Base-by-base conservation (phyloP, 1,284 basidiomycete genomes). In the Fomitopsis betulina region DNA sequence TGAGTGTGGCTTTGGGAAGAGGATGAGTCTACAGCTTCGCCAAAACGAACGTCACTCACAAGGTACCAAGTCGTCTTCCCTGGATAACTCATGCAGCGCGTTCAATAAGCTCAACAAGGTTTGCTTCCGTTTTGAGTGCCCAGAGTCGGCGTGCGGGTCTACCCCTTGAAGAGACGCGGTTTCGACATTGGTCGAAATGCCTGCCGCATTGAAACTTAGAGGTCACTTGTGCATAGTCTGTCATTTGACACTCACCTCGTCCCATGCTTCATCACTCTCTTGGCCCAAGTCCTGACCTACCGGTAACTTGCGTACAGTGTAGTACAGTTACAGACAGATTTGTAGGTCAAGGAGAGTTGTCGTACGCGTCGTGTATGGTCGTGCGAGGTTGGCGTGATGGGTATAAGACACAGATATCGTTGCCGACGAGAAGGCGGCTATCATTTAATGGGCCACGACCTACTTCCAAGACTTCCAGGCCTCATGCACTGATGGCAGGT, bases 21-120 rank as follows among this genome's bases (percentile, higher is more conserved):
- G 17, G 35, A 19, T 10, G 15, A 9, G 19, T 15, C 12, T 15
- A 21, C 3, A n/a, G 5, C 5, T 19, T 35, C 49, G 17, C 32
- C 13, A 32, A 43, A 33, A 52, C 25, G n/a, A 37, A 8, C 74
- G 77, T 58, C 62, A 83, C 84, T 73, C 43, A 67, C 58, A 30
- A 59, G 43, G 27, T 33, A 73, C 76, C n/a, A 76, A 60, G 37
- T 72, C 75, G n/a, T 76, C 78, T 54, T 82, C 80, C 55, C 79
- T 77, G 65, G 79, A 78, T 61, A 91, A 64, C 58, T 89, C 81
- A 62, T 83, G 80, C 60, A 82, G 66, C 38, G 77, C 76, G 62
- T 91, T 86, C 54, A 91, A 78, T 61, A 89, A 70, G 62, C 78
- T 86, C 42, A 87, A 70, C 54, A 89, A 77, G 0, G 86, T 87